A percentile compares a stretch with the other conserved stretches of the same genome.
Evolutionary conservation across 345 rosid genomes (phyloP).

Genomic region (Stellera chamaejasme): DNA sequence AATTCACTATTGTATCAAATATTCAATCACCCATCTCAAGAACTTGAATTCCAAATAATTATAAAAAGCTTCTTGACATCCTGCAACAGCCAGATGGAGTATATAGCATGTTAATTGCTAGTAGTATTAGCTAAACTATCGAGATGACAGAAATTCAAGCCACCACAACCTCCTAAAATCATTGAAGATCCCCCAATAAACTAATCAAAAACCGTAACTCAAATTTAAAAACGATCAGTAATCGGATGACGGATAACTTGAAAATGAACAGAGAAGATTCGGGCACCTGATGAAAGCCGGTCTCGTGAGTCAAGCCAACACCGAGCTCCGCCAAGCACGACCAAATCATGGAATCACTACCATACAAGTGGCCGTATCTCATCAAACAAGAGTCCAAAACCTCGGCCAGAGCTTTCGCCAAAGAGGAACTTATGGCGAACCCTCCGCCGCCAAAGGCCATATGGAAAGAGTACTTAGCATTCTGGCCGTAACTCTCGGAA

Average conservation of each 20-base stretch:
- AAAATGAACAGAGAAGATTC: too few relatives aligned
- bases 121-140: too few relatives aligned
- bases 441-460: slow-evolving; percentile 98
- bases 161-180: too few relatives aligned
- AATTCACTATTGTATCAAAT: background rate
- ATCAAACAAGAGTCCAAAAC: slow-evolving; percentile 76
- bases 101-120: too few relatives aligned
- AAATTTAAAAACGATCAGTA: too few relatives aligned
- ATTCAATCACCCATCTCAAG: background rate
- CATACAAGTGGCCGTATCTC: slow-evolving; percentile 74
- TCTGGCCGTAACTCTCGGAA: slow-evolving; percentile 82
- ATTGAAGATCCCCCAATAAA: too few relatives aligned
- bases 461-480: slow-evolving; percentile 61
- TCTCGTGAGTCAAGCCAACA: slow-evolving; percentile 70
- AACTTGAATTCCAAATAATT: background rate
- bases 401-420: slow-evolving; percentile 49
- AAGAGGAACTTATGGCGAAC: slow-evolving; percentile 61
- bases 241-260: too few relatives aligned
- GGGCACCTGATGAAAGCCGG: slow-evolving; percentile 91
- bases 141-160: too few relatives aligned
- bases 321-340: slow-evolving; percentile 89
- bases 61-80: too few relatives aligned
- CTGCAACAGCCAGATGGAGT: too few relatives aligned
- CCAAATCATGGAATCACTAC: slow-evolving; percentile 76
- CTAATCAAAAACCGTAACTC: too few relatives aligned